Evolutionary conservation across 1,139 yeast genomes (phyloP), one percentile per base, ranked within the genome.

Genomic region (Magnusiomyces suaveolens): DNA sequence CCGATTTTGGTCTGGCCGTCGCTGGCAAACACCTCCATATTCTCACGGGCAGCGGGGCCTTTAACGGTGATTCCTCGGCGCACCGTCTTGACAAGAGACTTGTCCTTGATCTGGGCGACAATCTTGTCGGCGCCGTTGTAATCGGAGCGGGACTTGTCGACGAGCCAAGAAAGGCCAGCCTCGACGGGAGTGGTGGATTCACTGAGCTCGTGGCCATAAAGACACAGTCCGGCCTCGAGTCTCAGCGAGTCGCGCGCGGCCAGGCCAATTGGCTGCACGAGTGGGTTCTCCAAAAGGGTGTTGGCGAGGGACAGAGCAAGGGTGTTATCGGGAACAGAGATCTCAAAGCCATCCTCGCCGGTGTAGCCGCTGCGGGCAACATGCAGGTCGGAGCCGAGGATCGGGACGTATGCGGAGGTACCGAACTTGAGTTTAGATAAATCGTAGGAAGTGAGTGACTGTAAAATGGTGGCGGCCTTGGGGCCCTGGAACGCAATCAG

Each of bases 161-260:
- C 78, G 54, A 89, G 79, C 98, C 98, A 92, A 52, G 87, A 77
- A 62, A 92, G 77, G 0, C 92, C 82, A 0, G 95, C 95, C 64
- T 89, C 95, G 6, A 90, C 81, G 18, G 98, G 98, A 1, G 96
- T 84, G 47, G 79, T 82, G n/a, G 74, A 72, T 63, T 88, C 96
- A 58, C 77, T 79, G 63, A 92, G 76, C 70, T 92, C 98, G 68
- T 89, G 87, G 3, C 98, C 98, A 64, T 92, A 92, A 56, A 92
- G 78, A 71, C 98, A 92, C 97, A 92, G 87, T 46, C 98, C 98
- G 1, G 98, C 98, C 73, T 92, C 98, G 57, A 92, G 75, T 66
- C 98, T 81, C 62, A 92, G 76, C 8, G 97, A 87, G 68, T 92
- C 98, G 70, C 98, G 82, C 1, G 98, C 97, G 32, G 97, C 98